These are phyloP conservation scores for Arabidopsis hybrid DNA, from an alignment of 441 rosid species.

Conservation along the genomic window DNA sequence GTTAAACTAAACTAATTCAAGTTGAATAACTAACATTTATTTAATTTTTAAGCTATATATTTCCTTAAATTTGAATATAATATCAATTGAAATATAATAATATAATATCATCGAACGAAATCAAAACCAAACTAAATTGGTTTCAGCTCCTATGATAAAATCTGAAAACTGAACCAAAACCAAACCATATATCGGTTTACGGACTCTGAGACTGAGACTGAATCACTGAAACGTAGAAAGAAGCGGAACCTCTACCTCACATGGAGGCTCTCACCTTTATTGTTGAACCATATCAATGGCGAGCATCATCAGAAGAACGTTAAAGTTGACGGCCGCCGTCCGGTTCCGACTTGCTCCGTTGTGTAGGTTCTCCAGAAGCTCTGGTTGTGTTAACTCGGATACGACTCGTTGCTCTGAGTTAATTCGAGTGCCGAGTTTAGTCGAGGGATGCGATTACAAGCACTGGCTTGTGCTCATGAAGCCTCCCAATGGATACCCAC, in stretches of 20 bases:
- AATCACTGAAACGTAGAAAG: too few relatives aligned
- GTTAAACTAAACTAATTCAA: too few relatives aligned
- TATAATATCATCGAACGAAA: too few relatives aligned
- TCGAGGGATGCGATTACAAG: constrained; percentile 55
- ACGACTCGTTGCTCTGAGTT: constrained; percentile 40
- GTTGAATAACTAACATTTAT: too few relatives aligned
- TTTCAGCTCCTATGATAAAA: too few relatives aligned
- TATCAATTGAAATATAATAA: too few relatives aligned
- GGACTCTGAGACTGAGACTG: too few relatives aligned
- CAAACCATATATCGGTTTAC: neutral
- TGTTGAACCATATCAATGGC: constrained; percentile 25
- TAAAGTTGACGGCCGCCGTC: constrained; percentile 35
- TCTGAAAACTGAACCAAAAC: too few relatives aligned
- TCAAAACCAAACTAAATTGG: too few relatives aligned
- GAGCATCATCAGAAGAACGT: constrained; percentile 38
- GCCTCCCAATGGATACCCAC: constrained; percentile 51
- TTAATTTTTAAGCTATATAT: too few relatives aligned
- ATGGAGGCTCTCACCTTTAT: neutral
- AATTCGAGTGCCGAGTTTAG: constrained; percentile 40
- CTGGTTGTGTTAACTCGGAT: constrained; percentile 29
- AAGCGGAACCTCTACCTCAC: too few relatives aligned
- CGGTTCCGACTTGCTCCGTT: neutral
- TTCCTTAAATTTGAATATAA: too few relatives aligned
- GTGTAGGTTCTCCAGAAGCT: constrained; percentile 32
- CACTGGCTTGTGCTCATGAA: constrained; percentile 57